Base-by-base conservation (phyloP, 2,329 filamentous ascomycete genomes). In the Dactylonectria macrodidyma region DNA sequence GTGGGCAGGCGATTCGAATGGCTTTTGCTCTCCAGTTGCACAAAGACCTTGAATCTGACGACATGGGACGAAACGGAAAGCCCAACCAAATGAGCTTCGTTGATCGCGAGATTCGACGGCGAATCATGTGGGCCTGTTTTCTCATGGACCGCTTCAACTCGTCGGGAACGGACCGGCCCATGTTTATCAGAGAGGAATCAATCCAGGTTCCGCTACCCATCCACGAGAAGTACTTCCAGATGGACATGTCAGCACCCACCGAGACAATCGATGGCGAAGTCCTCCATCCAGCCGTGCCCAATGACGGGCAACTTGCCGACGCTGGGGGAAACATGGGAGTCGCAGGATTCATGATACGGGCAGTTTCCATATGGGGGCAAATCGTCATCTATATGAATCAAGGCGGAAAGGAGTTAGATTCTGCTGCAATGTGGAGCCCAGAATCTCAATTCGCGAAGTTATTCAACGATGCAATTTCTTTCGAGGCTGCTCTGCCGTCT, bases 101-200 rank as follows among this genome's bases (percentile, higher is more conserved):
- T 16, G 96, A 98, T 79, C 92, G 94, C 33, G 96, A 99, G 79
- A 98, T 98, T 61, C 89, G 96, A 67, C 87, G 96, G 73, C 89
- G 96, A 64, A 96, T 95, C 2, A 98, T 99, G 95, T 99, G 96
- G 96, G 93, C 95, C 12, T 98, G 95, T 78, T 97, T 97, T 77
- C 81, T 98, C 64, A 98, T 98, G 95, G 96, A 99, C 79, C 91
- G 95, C 0, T 98, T 98, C 84, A 98, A 97, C 81, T 98, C 95
- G 0, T 98, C 95, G 1, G 95, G 96, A 2, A 97, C 94, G 2
- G 95, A 98, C 76, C 89, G 95, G 44, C 96, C 96, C 22, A 93
- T 94, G 60, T 97, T 98, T 73, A 92, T 97, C 62, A 92, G 93
- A 72, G 95, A 98, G 79, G 93, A 96, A 72, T 94, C 93, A 62